Percentiles rank a stretch among this genome's conserved stretches.
Conservation (phyloP, 2,329 filamentous ascomycete genomes). For the Trichoderma hamatum region DNA sequence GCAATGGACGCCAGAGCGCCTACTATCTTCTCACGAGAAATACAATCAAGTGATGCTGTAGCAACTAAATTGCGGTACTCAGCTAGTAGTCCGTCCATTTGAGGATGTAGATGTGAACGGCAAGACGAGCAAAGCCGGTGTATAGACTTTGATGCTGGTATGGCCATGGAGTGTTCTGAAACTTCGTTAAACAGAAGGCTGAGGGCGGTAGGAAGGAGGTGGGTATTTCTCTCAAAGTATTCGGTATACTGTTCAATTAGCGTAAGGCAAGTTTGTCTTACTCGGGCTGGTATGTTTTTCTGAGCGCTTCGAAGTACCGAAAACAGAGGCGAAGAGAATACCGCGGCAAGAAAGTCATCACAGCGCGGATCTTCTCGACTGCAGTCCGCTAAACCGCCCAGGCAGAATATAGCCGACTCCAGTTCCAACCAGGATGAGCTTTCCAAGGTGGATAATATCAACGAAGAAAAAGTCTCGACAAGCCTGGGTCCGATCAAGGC, state of each 20-base stretch:
- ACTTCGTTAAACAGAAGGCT: slow-evolving; percentile 75
- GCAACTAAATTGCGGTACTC: slow-evolving; percentile 69
- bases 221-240: slow-evolving; percentile 73
- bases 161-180: slow-evolving; percentile 62
- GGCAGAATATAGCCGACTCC: slow-evolving; percentile 63
- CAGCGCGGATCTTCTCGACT: slow-evolving; percentile 59
- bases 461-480: slow-evolving; percentile 58
- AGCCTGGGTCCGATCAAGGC: slow-evolving; percentile 60
- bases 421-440: slow-evolving; percentile 60
- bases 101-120: slow-evolving; percentile 65
- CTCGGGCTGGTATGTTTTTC: slow-evolving; percentile 60
- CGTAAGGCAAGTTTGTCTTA: slow-evolving; percentile 69
- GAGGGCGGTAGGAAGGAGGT: slow-evolving; percentile 69
- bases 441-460: slow-evolving; percentile 55
- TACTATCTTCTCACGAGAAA: slow-evolving; percentile 73
- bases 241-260: slow-evolving; percentile 73
- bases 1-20: slow-evolving; percentile 75
- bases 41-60: slow-evolving; percentile 59
- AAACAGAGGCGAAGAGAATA: slow-evolving; percentile 66
- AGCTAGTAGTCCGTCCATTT: slow-evolving; percentile 68
- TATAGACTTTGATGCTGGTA: slow-evolving; percentile 75
- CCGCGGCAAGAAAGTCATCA: slow-evolving; percentile 60
- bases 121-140: slow-evolving; percentile 75
- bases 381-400: slow-evolving; percentile 69
- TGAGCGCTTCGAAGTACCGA: slow-evolving; percentile 55